Evolutionary conservation across 371 early-diverging fungal species (phyloP).

Genomic region (Zopfochytrium polystomum): DNA sequence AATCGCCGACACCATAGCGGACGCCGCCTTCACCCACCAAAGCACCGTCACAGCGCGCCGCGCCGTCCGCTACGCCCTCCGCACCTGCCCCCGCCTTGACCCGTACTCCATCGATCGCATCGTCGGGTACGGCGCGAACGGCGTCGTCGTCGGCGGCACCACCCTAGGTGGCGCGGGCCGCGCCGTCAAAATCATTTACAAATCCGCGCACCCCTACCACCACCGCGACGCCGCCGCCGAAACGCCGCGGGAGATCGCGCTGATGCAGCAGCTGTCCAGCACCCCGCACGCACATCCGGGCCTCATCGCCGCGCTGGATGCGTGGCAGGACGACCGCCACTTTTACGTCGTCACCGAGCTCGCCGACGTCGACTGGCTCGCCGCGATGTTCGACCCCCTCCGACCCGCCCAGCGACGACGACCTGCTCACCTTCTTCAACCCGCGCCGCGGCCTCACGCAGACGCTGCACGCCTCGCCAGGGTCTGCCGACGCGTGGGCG

Average conservation of each 20-base stretch:
- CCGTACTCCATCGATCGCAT: no score
- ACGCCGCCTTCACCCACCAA: no score
- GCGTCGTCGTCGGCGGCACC: no score
- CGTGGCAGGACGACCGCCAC: slow-evolving; percentile 25
- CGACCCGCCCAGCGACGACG: no score
- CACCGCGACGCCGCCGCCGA: no score
- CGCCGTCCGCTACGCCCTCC: no score
- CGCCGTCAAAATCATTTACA: slow-evolving; percentile 18
- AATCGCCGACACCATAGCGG: no score
- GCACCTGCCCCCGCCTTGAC: no score
- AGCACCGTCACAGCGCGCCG: no score
- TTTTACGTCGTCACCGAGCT: slow-evolving; percentile 27
- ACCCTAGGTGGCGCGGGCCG: background rate
- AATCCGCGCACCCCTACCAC: slow-evolving; percentile 5
- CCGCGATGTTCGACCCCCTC: background rate
- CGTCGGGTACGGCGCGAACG: no score
- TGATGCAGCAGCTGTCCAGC: slow-evolving; percentile 3
- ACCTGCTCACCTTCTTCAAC: no score
- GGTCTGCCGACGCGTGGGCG: slow-evolving; percentile 21
- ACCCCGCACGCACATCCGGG: background rate
- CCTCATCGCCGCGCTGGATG: slow-evolving; percentile 4
- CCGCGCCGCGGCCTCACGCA: background rate
- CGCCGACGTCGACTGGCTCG: slow-evolving; percentile 18
- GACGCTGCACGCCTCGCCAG: background rate
- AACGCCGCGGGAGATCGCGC: slow-evolving; percentile 7